Conservation (phyloP, 2,329 filamentous ascomycete genomes). For the Macrophomina pseudophaseolina region DNA sequence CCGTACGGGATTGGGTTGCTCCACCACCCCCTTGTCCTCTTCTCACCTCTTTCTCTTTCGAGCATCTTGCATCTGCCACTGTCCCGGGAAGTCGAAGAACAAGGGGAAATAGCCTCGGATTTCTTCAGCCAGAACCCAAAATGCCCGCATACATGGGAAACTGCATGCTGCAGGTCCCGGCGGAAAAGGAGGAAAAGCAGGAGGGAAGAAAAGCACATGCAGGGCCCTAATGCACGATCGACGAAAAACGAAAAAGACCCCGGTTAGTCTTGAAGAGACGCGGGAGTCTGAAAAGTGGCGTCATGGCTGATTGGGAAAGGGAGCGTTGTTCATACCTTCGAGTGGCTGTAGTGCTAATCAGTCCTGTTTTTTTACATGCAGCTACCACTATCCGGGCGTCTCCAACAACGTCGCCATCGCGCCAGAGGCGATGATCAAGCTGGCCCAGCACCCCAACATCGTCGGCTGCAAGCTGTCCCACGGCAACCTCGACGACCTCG, state of each 20-base stretch:
- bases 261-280: background rate
- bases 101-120: background rate
- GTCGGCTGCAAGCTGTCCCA: conserved; percentile 69
- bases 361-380: conserved; percentile 31
- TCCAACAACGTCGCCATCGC: conserved; percentile 64
- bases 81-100: background rate
- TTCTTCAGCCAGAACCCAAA: no score
- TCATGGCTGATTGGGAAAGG: no score
- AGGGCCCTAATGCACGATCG: conserved; percentile 15
- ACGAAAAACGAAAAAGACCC: background rate
- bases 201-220: background rate
- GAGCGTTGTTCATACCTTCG: background rate
- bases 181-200: background rate
- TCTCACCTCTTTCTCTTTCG: background rate
- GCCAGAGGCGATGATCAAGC: conserved; percentile 58
- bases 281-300: background rate
- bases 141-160: background rate
- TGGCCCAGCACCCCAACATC: conserved; percentile 65
- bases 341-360: background rate
- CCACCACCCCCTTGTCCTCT: background rate
- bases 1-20: background rate
- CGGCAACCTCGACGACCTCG: conserved; percentile 63
- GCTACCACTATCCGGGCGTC: conserved; percentile 66
- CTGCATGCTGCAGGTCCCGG: conserved; percentile 12
- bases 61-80: background rate